Evolutionary conservation across 441 rosid species (phyloP).

Genomic region (Bocquillonia castaneifolia): DNA sequence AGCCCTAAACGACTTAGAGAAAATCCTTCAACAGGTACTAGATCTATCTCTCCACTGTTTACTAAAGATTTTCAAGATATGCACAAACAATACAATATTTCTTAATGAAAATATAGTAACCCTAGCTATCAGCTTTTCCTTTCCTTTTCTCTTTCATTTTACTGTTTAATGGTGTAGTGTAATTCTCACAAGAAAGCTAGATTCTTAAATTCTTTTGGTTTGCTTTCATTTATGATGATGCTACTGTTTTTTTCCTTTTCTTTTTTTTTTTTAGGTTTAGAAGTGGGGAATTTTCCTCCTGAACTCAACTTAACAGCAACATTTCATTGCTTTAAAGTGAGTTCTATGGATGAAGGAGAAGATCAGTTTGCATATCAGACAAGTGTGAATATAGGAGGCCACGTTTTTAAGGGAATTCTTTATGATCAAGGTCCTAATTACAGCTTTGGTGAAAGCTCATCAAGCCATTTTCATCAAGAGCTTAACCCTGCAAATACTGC

Average conservation of each 20-base stretch:
- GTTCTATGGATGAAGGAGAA: slow-evolving; percentile 52
- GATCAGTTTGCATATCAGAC: slow-evolving; percentile 83
- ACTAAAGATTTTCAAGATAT: not conserved
- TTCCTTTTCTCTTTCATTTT: not conserved
- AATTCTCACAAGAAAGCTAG: not conserved
- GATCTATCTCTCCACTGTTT: not conserved
- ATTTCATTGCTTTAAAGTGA: slow-evolving; percentile 73
- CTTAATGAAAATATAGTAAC: no score
- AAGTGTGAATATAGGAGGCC: slow-evolving; percentile 71
- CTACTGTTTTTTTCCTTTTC: not conserved
- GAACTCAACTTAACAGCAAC: slow-evolving; percentile 53
- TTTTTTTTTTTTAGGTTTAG: not conserved
- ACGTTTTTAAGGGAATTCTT: slow-evolving; percentile 76
- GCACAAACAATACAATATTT: not conserved
- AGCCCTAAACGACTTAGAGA: slow-evolving; percentile 55
- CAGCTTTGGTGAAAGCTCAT: slow-evolving; percentile 26
- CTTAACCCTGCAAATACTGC: slow-evolving; percentile 28
- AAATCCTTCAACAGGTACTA: slow-evolving; percentile 29
- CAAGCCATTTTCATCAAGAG: slow-evolving; percentile 26
- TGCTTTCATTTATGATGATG: no score
- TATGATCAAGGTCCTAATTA: slow-evolving; percentile 78
- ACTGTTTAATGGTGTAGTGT: not conserved
- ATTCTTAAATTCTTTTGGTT: no score
- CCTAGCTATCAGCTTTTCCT: not conserved
- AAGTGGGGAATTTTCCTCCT: slow-evolving; percentile 50